phyloP scores from a whole-genome alignment of 306 rosid genomes.

The Rosa lucieae region DNA sequence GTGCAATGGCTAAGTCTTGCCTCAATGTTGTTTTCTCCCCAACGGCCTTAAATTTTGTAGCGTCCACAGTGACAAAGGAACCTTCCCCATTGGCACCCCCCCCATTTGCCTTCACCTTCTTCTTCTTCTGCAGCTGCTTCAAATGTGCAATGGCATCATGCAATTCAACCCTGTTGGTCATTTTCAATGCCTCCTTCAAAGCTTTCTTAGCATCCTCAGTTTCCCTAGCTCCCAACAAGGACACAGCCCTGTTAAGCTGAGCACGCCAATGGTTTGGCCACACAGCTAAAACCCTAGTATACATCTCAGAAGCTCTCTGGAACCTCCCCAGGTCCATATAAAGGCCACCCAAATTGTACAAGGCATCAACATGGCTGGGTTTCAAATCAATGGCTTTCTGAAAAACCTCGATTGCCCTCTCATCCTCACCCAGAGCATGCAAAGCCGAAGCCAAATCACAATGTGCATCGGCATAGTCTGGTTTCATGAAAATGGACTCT shows the following conservation, averaged over 20 bases:
- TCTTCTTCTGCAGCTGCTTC: constrained; percentile 95
- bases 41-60: constrained; percentile 62
- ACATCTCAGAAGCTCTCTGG: constrained; percentile 98
- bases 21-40: constrained; percentile 79
- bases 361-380: constrained; percentile 90
- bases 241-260: constrained; percentile 96
- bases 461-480: constrained; percentile 96
- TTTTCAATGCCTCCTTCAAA: constrained; percentile 90
- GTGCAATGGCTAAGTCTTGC: constrained; percentile 62
- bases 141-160: constrained; percentile 94
- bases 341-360: constrained; percentile 94
- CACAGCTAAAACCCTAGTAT: constrained; percentile 86
- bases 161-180: constrained; percentile 97
- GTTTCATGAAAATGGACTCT: constrained; percentile 91
- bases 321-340: constrained; percentile 96
- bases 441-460: constrained; percentile 97
- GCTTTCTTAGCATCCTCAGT: constrained; percentile 89
- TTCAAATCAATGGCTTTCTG: constrained; percentile 98
- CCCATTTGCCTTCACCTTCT: constrained; percentile 72
- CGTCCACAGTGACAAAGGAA: constrained; percentile 56
- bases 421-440: constrained; percentile 94
- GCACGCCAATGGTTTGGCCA: constrained; percentile 99
- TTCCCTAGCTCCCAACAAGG: constrained; percentile 90
- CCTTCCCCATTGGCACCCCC: constrained; percentile 64
- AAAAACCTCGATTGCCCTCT: constrained; percentile 90